Percentiles rank a stretch among this genome's conserved stretches.
Conservation (phyloP, 768 basidiomycete genomes). For the Hygrophoropsis aurantiaca region DNA sequence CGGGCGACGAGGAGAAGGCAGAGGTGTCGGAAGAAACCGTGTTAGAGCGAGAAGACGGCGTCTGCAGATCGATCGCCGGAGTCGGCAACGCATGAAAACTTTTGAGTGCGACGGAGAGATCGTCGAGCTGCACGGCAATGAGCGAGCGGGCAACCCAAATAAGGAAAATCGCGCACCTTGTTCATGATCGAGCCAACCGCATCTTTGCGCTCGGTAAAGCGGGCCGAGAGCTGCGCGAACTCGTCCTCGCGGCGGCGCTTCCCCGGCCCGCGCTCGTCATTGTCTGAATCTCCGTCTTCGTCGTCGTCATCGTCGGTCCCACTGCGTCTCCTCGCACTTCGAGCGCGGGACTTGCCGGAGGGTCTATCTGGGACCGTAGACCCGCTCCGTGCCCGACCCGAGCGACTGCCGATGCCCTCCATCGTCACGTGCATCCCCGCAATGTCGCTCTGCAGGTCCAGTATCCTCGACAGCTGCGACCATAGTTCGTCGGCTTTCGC, state of each 20-base stretch:
- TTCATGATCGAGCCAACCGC: constrained; percentile 71
- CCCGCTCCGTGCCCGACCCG: background rate
- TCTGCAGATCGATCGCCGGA: constrained; percentile 35
- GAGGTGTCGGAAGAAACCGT: constrained; percentile 26
- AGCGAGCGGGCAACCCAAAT: too few species aligned
- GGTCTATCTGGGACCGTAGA: constrained; percentile 9
- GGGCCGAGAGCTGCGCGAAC: constrained; percentile 64
- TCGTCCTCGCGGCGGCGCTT: constrained; percentile 61
- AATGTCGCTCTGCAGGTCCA: constrained; percentile 71
- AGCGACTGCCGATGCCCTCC: constrained; percentile 58
- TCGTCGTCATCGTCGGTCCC: constrained; percentile 36
- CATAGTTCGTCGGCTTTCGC: constrained; percentile 55
- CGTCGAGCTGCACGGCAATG: constrained; percentile 21
- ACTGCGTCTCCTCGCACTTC: constrained; percentile 26
- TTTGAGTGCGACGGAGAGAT: constrained; percentile 35
- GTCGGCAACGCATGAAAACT: constrained; percentile 45
- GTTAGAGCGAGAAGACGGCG: constrained; percentile 22
- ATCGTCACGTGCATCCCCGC: constrained; percentile 73
- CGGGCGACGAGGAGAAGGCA: constrained; percentile 3
- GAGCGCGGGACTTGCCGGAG: constrained; percentile 13
- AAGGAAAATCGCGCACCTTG: constrained; percentile 45
- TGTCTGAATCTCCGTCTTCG: constrained; percentile 39
- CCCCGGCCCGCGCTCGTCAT: constrained; percentile 45
- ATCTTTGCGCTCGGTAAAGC: constrained; percentile 69
- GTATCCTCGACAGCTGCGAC: constrained; percentile 65